Percentiles rank a stretch among this genome's conserved stretches.
Conservation (phyloP, 2,329 filamentous ascomycete species). For the Calonectria naviculata region DNA sequence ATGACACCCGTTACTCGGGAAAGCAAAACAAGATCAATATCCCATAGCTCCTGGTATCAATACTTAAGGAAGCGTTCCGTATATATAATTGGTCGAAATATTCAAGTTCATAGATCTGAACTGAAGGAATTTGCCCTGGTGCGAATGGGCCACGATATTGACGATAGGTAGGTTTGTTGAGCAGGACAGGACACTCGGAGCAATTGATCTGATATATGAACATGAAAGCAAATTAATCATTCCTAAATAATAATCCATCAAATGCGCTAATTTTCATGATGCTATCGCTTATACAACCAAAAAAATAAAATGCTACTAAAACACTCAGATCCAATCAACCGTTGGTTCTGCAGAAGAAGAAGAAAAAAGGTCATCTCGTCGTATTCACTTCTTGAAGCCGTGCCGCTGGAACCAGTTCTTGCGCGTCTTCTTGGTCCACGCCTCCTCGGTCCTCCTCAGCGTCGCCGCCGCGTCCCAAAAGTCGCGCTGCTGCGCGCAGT, state of each 20-base stretch:
- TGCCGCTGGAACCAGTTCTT: constrained; percentile 43
- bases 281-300: background rate
- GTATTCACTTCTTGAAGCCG: constrained; percentile 32
- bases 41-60: too few species aligned
- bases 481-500: constrained; percentile 46
- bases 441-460: constrained; percentile 46
- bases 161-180: too few species aligned
- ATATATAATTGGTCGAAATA: too few species aligned
- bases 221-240: too few species aligned
- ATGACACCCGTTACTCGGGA: too few species aligned
- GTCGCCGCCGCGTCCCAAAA: constrained; percentile 47
- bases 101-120: too few species aligned
- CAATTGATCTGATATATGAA: too few species aligned
- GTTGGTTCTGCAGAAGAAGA: background rate
- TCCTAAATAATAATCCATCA: background rate
- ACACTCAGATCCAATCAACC: background rate
- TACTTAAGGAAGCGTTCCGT: too few species aligned
- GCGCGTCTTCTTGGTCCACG: constrained; percentile 45
- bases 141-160: too few species aligned
- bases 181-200: too few species aligned
- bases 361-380: background rate
- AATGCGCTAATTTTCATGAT: constrained; percentile 1
- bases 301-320: background rate
- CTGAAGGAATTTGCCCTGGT: too few species aligned
- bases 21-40: background rate